Conservation (phyloP, 768 basidiomycete genomes). For the Boletus bicolor region DNA sequence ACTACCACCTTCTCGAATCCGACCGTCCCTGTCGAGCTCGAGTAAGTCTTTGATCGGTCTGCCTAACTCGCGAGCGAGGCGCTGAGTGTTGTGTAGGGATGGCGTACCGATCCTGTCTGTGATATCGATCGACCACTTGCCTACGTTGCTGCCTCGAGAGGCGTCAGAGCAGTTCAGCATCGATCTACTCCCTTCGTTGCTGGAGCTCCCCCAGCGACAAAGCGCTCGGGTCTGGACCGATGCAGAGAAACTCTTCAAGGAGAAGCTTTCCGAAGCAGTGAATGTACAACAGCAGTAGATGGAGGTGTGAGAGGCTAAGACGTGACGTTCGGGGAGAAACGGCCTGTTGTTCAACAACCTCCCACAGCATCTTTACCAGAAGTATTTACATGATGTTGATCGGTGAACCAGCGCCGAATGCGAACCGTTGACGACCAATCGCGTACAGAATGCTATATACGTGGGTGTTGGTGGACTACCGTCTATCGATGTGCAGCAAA, state of each 20-base stretch:
- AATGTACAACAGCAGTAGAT: conserved; percentile 5
- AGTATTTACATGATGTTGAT: neutral
- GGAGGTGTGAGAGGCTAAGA: neutral
- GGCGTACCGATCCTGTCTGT: conserved; percentile 73
- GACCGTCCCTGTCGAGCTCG: conserved; percentile 81
- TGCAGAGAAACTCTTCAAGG: conserved; percentile 78
- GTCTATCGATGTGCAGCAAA: neutral
- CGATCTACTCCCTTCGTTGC: conserved; percentile 81
- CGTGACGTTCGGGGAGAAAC: neutral
- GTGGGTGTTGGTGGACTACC: neutral
- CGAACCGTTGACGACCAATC: neutral
- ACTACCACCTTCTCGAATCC: conserved; percentile 94
- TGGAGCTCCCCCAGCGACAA: conserved; percentile 67
- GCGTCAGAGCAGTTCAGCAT: conserved; percentile 94
- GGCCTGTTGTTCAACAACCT: neutral
- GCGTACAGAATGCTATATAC: neutral
- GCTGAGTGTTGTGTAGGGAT: conserved; percentile 36
- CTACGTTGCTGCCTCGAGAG: conserved; percentile 91
- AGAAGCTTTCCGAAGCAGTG: conserved; percentile 57
- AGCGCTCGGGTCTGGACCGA: conserved; percentile 81
- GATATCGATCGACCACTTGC: conserved; percentile 95
- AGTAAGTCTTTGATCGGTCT: conserved; percentile 45
- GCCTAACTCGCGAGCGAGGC: neutral
- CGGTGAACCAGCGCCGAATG: neutral
- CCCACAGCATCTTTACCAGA: neutral